Evolutionary conservation across 2,329 filamentous ascomycete species (phyloP), one percentile per base, ranked within the genome.

Genomic region (Penicillium sp.): DNA sequence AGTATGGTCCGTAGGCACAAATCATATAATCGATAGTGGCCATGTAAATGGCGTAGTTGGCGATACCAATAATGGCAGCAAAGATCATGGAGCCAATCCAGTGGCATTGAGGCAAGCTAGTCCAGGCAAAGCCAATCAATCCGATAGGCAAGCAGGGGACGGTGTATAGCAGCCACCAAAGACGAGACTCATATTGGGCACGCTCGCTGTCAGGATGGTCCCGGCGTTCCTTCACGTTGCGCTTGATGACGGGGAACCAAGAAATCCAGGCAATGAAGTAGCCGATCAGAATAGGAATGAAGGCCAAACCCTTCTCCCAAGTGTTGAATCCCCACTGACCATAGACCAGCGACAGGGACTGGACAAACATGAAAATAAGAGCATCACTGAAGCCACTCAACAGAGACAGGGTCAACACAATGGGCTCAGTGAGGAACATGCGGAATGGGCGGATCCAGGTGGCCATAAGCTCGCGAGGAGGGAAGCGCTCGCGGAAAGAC

Each of bases 21-120:
- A 89, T 86, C 83, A 88, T 88, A 73, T 89, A 89, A 70, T 89
- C 87, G 66, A 90, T 88, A 2, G 86, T 88, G 8, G 86, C 84
- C 83, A 88, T 88, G 75, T 89, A 89, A 55, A 88, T 88, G 17
- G 79, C 76, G 62, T 83, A 85, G 68, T 90, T 90, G 42, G 88
- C 87, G 53, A 90, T 84, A 28, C 86, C 88, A 40, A 90, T 85
- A 38, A 88, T 77, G 6, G 81, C 76, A 2, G 84, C 82, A 68
- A 87, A 88, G 50, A 89, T 76, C 81, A 89, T 85, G 0, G 85
- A 83, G 0, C 80, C 84, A 37, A 88, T 86, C 88, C 88, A 90
- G 63, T 84, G 86, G 12, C 85, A 78, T 0, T 79, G 75, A 0
- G 85, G 86, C 10, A 85, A 71, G 38, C 81, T 83, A 6, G 84